A percentile compares a stretch with the other conserved stretches of the same genome.
These are phyloP conservation scores for Scutellaria minor DNA, from an alignment of 257 asterid genomes.

Conservation along the genomic window DNA sequence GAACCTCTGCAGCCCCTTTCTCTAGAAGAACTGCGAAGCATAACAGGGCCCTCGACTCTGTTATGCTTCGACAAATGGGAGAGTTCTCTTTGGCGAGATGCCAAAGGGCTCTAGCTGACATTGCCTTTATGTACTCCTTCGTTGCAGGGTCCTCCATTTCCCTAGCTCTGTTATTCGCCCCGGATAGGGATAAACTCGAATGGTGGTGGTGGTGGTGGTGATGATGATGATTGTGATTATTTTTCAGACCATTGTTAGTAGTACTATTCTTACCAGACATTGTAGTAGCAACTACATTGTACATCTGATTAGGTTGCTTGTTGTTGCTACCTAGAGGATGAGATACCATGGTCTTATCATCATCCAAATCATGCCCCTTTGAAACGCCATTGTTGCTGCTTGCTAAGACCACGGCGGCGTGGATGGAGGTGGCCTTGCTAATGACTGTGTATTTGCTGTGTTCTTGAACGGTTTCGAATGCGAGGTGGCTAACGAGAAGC, in stretches of 20 bases:
- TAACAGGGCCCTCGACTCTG: conserved; percentile 75
- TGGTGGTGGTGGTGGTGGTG: conserved; percentile 48
- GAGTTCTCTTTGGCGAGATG: conserved; percentile 69
- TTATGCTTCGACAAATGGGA: conserved; percentile 75
- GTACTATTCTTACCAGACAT: conserved; percentile 54
- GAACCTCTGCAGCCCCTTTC: conserved; percentile 70
- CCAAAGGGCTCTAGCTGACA: conserved; percentile 91
- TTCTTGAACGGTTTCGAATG: conserved; percentile 72
- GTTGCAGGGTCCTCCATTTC: conserved; percentile 79
- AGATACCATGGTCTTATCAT: conserved; percentile 41
- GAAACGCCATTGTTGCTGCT: conserved; percentile 32
- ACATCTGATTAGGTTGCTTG: conserved; percentile 56
- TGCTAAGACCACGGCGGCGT: conserved; percentile 71
- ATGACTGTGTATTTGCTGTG: conserved; percentile 69
- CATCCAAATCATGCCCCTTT: conserved; percentile 47
- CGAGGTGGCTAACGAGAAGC: conserved; percentile 63
- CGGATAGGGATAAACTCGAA: conserved; percentile 41
- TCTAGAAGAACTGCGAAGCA: conserved; percentile 77
- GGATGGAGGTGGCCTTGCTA: conserved; percentile 71
- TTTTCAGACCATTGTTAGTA: background rate
- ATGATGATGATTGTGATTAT: conserved; percentile 6
- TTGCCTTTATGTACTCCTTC: conserved; percentile 71
- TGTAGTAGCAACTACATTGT: conserved; percentile 54
- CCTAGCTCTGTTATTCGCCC: conserved; percentile 57
- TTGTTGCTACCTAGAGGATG: conserved; percentile 58